Evolutionary conservation across 148 eudicot genomes (phyloP).

Genomic region (Simmondsia chinensis): DNA sequence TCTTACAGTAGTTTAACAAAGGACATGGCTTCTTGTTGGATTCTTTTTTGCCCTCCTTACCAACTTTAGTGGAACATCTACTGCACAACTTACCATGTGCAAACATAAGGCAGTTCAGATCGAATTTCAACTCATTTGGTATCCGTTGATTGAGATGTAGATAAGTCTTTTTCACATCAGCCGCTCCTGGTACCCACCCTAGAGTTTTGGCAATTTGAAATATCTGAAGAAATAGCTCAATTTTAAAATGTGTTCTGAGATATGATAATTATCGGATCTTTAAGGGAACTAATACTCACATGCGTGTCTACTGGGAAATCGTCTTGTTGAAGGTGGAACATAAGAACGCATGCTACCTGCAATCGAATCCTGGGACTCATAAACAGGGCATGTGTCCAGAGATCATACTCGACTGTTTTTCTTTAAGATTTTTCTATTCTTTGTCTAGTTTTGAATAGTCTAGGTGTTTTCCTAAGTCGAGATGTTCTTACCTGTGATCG

Average conservation of each 20-base stretch:
- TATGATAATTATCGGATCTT: neutral
- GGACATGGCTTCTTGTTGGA: slow-evolving; percentile 37
- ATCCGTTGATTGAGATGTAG: slow-evolving; percentile 68
- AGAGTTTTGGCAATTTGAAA: slow-evolving; percentile 71
- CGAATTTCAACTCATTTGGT: slow-evolving; percentile 66
- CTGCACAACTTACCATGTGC: slow-evolving; percentile 79
- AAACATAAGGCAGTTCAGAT: slow-evolving; percentile 75
- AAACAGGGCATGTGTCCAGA: neutral
- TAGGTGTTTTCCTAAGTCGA: too few relatives aligned
- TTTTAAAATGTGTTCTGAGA: neutral
- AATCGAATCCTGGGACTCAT: slow-evolving; percentile 12
- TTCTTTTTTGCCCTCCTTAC: slow-evolving; percentile 30
- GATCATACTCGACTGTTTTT: too few relatives aligned
- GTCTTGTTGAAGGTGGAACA: slow-evolving; percentile 72
- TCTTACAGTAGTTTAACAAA: slow-evolving; percentile 33
- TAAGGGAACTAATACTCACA: slow-evolving; percentile 25
- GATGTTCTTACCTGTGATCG: too few relatives aligned
- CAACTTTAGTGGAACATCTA: slow-evolving; percentile 37
- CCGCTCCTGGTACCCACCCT: slow-evolving; percentile 69
- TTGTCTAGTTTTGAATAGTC: too few relatives aligned
- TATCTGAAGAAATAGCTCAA: slow-evolving; percentile 31
- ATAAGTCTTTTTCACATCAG: slow-evolving; percentile 70
- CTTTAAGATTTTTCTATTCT: too few relatives aligned
- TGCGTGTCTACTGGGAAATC: slow-evolving; percentile 95
- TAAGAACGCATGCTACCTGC: slow-evolving; percentile 87